Evolutionary conservation across 139 green algal species (phyloP), one percentile per base, ranked within the genome.

Genomic region (Coelastrella sp.): DNA sequence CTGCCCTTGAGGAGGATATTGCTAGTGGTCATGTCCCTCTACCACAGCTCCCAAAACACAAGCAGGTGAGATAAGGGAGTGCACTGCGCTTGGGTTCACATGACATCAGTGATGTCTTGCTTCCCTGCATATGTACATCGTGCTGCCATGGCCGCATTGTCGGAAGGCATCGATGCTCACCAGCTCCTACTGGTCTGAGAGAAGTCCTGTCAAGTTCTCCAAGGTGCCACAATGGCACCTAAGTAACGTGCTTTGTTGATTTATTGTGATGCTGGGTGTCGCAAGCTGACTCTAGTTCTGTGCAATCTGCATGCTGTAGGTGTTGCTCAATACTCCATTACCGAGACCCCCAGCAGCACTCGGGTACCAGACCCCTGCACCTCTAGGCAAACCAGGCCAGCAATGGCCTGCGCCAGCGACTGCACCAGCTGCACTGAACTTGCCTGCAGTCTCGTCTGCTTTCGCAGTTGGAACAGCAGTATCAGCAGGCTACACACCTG

Each of bases 31-130:
- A 30, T 19, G 69, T 79, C n/a, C 69, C 69, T 27, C 69, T 79
- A 5, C 69, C 69, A 25, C 69, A 79, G 69, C 41, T 79, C n/a
- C 69, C 69, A 9, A 79, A 62, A 37, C 69, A 79, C 41, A 79
- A 79, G 41, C 69, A 79, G 69, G 69, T 79, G n/a, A 4, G 67
- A 32, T 74, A 35, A 13, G 48, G 7, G 64, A 19, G 15, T n/a
- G 13, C 23, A 25, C 30, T 50, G 15, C 32, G n/a, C n/a, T n/a
- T n/a, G n/a, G n/a, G n/a, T n/a, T n/a, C n/a, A n/a, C n/a, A n/a
- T n/a, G n/a, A n/a, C n/a, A n/a, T n/a, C n/a, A n/a, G n/a, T n/a
- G n/a, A n/a, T n/a, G n/a, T n/a, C n/a, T n/a, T n/a, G n/a, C n/a
- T n/a, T n/a, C n/a, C n/a, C n/a, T n/a, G n/a, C n/a, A n/a, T n/a